These are phyloP conservation scores for Beta vulgaris DNA, from an alignment of 148 eudicot genomes.

Conservation along the genomic window DNA sequence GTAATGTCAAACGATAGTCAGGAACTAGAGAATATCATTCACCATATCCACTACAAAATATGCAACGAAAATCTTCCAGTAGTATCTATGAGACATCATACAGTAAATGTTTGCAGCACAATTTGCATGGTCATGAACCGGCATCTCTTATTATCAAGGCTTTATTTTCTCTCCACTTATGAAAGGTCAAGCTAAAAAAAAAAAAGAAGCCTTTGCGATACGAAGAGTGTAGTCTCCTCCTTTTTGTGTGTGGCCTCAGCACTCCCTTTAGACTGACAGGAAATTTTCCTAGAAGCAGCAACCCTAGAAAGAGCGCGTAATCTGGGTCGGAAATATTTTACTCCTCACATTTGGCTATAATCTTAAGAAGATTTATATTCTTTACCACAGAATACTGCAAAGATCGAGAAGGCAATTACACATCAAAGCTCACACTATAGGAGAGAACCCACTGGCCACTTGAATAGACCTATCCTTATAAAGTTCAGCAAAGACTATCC, in stretches of 20 bases:
- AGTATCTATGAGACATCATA: not conserved
- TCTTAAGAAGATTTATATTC: not conserved
- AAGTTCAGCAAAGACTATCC: not conserved
- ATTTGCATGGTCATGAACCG: not conserved
- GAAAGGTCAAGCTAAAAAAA: no score
- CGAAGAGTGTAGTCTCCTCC: no score
- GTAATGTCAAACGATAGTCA: not conserved
- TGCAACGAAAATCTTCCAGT: not conserved
- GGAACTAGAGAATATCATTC: not conserved
- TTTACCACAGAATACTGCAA: not conserved
- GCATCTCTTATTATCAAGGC: no score
- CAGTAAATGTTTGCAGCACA: not conserved
- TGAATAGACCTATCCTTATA: not conserved
- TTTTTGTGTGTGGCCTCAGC: no score
- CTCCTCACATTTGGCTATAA: no score
- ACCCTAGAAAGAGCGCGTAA: no score
- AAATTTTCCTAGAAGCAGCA: no score
- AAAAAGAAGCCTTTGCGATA: no score
- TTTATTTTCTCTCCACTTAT: no score
- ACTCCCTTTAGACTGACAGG: no score
- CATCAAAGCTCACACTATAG: not conserved
- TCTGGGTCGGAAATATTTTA: no score
- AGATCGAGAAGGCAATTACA: not conserved
- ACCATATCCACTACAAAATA: not conserved
- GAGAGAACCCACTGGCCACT: no score